Evolutionary conservation across 139 green algal genomes (phyloP), one percentile per base, ranked within the genome.

Genomic region (Closterium sp.): DNA sequence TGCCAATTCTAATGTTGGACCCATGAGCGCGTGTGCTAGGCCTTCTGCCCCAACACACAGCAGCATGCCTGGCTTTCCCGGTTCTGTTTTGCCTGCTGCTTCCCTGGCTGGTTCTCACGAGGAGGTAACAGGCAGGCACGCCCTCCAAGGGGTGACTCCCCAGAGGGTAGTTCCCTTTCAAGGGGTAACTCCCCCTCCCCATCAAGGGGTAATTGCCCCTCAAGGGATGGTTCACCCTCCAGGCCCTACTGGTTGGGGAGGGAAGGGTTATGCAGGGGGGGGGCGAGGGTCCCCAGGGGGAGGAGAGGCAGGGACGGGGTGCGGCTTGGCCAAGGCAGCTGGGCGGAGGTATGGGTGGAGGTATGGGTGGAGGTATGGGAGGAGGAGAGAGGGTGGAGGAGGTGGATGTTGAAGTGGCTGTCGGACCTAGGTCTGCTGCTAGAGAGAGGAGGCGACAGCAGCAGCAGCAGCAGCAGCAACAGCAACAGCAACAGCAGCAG

Each of bases 391-490:
- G 55, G 55, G 55, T 76, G 23, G 55, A 76, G 55, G 55, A 76
- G 55, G 55, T 76, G 55, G 55, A 76, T 28, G 55, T 76, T 19
- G 55, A 76, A 19, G 55, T 76, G 23, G 55, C 55, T 28, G 55
- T 76, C 23, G 55, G 55, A 28, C 55, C 55, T 16, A 76, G 55
- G 16, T 76, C 55, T 28, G 55, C 55, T 76, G 55, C 55, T 76
- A 76, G 55, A 76, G 55, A 76, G 55, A 76, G 55, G 4, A 76
- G 55, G 55, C 55, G 55, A 28, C 55, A 76, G 55, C n/a, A 32
- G 30, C 30, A 86, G 83, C 83, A 86, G 83, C 83, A 86, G 83
- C 83, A 86, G 28, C 83, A 86, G 83, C 83, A 86, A 21, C 83
- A 85, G 76, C 76, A 85, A 32, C 76, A 85, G 21, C 76, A 85